Conservation (phyloP, 2,329 filamentous ascomycete genomes). For the Sarocladium oryzae region DNA sequence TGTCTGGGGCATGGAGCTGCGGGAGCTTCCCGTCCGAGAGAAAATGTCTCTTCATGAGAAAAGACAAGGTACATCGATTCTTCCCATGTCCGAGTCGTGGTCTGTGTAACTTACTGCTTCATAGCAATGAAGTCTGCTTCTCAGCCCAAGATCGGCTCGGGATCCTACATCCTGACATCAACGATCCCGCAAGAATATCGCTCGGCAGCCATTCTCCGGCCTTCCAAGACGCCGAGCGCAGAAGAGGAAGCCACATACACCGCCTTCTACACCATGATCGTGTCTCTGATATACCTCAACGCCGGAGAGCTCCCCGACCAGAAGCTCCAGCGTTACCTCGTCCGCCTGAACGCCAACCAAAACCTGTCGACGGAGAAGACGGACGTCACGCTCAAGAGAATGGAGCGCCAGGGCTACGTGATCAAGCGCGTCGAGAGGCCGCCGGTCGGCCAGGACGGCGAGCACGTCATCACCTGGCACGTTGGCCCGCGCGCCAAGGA, state of each 20-base stretch:
- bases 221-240: constrained; percentile 58
- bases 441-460: constrained; percentile 49
- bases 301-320: constrained; percentile 69
- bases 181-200: constrained; percentile 64
- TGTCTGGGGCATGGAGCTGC: constrained; percentile 88
- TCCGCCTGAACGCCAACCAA: constrained; percentile 66
- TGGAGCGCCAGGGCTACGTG: constrained; percentile 80
- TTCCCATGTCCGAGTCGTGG: neutral
- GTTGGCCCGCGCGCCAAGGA: constrained; percentile 80
- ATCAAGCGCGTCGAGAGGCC: constrained; percentile 63
- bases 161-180: constrained; percentile 71
- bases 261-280: constrained; percentile 72
- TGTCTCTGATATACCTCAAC: constrained; percentile 69
- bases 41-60: constrained; percentile 74
- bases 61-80: constrained; percentile 53
- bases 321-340: constrained; percentile 70
- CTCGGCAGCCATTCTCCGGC: constrained; percentile 58
- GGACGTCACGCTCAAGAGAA: constrained; percentile 64
- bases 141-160: constrained; percentile 51
- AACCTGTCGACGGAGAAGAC: constrained; percentile 72
- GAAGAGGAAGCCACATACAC: constrained; percentile 72
- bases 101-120: constrained; percentile 11
- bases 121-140: constrained; percentile 38
- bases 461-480: constrained; percentile 73
- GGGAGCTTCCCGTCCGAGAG: constrained; percentile 73